These are phyloP conservation scores for Trichoderma lentiforme DNA, from an alignment of 2,329 filamentous ascomycete genomes.

Conservation along the genomic window DNA sequence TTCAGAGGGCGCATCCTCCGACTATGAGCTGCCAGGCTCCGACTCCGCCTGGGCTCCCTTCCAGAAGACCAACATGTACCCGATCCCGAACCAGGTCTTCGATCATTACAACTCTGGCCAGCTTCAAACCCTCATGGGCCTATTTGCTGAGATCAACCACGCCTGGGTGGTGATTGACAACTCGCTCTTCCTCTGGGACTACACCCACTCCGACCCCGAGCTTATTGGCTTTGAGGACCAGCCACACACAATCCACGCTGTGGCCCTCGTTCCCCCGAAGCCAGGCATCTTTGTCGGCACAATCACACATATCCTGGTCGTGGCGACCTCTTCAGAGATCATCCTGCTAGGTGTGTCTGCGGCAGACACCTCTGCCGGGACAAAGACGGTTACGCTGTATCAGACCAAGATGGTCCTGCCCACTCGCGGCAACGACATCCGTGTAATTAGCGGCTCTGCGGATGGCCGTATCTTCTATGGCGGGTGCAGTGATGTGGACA, in stretches of 20 bases:
- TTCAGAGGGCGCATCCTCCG: conserved; percentile 81
- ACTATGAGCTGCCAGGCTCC: conserved; percentile 74
- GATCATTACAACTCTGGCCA: conserved; percentile 87
- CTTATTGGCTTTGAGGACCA: conserved; percentile 91
- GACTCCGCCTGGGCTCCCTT: conserved; percentile 81
- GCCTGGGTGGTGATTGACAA: conserved; percentile 97
- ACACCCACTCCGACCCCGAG: conserved; percentile 86
- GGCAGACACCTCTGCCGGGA: conserved; percentile 62
- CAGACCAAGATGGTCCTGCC: conserved; percentile 82
- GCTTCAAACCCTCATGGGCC: conserved; percentile 86
- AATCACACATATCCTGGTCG: conserved; percentile 84
- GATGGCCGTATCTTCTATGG: conserved; percentile 93
- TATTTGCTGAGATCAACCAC: conserved; percentile 92
- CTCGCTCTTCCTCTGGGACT: conserved; percentile 95
- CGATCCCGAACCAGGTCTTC: conserved; percentile 88
- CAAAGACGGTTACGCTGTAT: conserved; percentile 73
- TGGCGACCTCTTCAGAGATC: conserved; percentile 83
- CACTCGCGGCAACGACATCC: conserved; percentile 72
- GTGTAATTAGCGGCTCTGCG: conserved; percentile 74
- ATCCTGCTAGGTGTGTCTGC: conserved; percentile 81
- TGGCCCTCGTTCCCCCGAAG: conserved; percentile 82
- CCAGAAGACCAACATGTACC: conserved; percentile 79
- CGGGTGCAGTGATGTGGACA: conserved; percentile 74
- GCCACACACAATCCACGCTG: conserved; percentile 81
- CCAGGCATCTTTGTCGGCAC: conserved; percentile 80